Conservation (phyloP, 2,329 filamentous ascomycete species). For the Aspergillus niger region DNA sequence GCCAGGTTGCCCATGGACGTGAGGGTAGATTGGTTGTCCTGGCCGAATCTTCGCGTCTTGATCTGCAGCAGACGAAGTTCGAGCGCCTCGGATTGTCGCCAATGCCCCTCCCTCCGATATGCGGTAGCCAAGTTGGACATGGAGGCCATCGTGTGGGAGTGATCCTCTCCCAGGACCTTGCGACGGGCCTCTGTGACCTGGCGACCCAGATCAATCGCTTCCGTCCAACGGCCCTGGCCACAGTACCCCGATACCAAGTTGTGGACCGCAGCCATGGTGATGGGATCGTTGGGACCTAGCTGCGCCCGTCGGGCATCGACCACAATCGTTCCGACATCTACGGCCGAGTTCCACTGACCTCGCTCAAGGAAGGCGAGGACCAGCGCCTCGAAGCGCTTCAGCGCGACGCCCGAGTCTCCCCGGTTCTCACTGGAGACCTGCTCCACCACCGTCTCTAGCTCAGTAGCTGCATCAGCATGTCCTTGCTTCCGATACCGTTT, state of each 20-base stretch:
- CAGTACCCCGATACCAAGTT: slow-evolving; percentile 13
- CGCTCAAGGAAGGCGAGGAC: slow-evolving; percentile 9
- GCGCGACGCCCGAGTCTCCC: not conserved
- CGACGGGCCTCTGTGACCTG: slow-evolving; percentile 1
- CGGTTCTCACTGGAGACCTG: not conserved
- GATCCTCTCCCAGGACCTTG: slow-evolving; percentile 2
- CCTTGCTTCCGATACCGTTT: not conserved
- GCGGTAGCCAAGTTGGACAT: slow-evolving; percentile 15
- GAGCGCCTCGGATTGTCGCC: slow-evolving; percentile 7
- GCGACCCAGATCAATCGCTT: slow-evolving; percentile 7
- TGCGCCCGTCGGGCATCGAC: slow-evolving; percentile 2
- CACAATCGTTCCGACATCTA: slow-evolving; percentile 8
- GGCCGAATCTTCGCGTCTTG: not conserved
- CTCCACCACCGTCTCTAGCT: not conserved
- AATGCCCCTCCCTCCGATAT: slow-evolving; percentile 8
- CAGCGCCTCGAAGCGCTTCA: slow-evolving; percentile 1
- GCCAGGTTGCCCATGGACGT: slow-evolving; percentile 13
- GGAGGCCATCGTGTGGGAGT: slow-evolving; percentile 11
- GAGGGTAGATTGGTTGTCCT: slow-evolving; percentile 10
- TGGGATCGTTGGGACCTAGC: not conserved
- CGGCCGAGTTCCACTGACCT: slow-evolving; percentile 9
- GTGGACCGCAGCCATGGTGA: slow-evolving; percentile 10
- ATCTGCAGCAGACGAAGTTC: slow-evolving; percentile 6
- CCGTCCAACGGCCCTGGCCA: slow-evolving; percentile 11
- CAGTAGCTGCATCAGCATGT: not conserved